These are phyloP conservation scores for Dalbergia oliveri DNA, from an alignment of 306 rosid species.

Conservation along the genomic window DNA sequence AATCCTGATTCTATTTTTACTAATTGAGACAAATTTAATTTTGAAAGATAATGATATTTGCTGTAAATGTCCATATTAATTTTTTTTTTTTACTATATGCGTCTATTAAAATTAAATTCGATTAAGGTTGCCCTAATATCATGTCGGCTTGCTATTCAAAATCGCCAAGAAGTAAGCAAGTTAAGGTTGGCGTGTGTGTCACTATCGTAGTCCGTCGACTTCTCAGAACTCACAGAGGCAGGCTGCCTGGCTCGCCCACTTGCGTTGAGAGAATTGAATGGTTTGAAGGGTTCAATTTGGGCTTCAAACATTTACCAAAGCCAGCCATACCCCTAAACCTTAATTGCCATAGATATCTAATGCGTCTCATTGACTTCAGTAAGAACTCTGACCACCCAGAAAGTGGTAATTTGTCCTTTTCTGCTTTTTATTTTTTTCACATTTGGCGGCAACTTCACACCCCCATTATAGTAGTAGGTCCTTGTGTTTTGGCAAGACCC, in stretches of 20 bases:
- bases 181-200: background rate
- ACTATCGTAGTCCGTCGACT: background rate
- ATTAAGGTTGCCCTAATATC: background rate
- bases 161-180: background rate
- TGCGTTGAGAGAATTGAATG: background rate
- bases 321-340: background rate
- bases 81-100: no score
- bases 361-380: background rate
- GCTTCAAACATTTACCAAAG: slow-evolving; percentile 9
- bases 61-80: no score
- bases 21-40: no score
- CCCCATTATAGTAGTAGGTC: no score
- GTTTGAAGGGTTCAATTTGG: slow-evolving; percentile 6
- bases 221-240: background rate
- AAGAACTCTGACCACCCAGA: background rate
- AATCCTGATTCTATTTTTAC: no score
- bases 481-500: no score
- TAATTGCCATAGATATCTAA: slow-evolving; percentile 15
- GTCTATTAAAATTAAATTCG: no score
- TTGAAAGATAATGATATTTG: no score
- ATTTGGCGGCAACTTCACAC: no score
- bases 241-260: background rate
- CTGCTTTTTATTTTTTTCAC: background rate
- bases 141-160: background rate
- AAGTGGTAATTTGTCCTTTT: slow-evolving; percentile 26